Evolutionary conservation across 306 rosid genomes (phyloP).

Genomic region (Aeschynomene evenia): DNA sequence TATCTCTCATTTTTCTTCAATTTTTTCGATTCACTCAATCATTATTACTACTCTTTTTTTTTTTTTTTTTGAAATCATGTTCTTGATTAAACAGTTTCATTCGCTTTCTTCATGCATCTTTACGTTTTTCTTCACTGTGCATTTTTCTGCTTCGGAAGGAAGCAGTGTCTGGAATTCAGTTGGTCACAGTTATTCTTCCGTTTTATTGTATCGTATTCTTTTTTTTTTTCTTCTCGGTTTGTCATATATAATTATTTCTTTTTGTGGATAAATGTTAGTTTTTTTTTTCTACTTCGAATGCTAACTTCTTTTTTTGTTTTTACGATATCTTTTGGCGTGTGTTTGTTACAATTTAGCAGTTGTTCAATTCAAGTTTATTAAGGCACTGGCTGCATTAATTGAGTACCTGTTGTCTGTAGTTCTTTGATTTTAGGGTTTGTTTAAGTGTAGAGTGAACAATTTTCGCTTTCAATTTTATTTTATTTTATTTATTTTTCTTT

Average conservation of each 20-base stretch:
- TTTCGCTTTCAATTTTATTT: neutral
- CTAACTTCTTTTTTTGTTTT: neutral
- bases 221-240: neutral
- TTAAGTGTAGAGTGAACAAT: neutral
- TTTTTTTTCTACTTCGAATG: neutral
- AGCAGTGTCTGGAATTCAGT: neutral
- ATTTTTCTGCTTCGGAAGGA: neutral
- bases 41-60: neutral
- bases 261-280: neutral
- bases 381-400: neutral
- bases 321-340: neutral
- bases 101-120: neutral
- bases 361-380: neutral
- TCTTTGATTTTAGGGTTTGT: conserved; percentile 13
- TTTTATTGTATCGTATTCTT: neutral
- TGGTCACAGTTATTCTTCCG: neutral
- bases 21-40: neutral
- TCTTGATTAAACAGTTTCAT: neutral
- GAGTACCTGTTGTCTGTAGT: neutral
- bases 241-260: neutral
- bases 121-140: neutral
- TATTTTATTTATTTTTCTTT: neutral
- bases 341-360: neutral
- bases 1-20: neutral
- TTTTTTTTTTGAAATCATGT: neutral